Base-by-base conservation (phyloP, 352 stramenopile genomes). In the Pythium biforme region DNA sequence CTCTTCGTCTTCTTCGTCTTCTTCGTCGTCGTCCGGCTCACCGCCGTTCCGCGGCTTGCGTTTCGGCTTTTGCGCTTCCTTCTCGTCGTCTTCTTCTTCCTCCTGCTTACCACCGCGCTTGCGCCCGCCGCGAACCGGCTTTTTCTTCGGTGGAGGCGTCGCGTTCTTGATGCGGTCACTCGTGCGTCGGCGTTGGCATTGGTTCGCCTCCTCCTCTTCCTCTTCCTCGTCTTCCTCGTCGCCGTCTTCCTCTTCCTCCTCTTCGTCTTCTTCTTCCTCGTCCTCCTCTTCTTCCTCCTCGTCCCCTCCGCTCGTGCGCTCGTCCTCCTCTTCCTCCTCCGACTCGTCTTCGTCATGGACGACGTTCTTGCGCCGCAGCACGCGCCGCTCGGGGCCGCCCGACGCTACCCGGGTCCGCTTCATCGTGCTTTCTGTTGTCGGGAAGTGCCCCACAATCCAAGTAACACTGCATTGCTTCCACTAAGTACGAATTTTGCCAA, bases 361-460 rank as follows among this genome's bases (percentile, higher is more conserved):
- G 31, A 93, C 62, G 59, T 91, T 93, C 59, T 89, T 90, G 26
- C 84, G 80, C 8, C 84, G 78, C 62, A 90, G 63, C 57, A 69
- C 72, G 49, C 80, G 83, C 46, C 76, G 81, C 66, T 74, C 66
- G 60, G 76, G 60, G 20, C 69, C 69, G 62, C 75, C 58, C 41
- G 74, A 68, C 49, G 76, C 64, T 14, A 77, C 64, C 12, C 83
- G 73, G 58, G 75, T 76, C 26, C 83, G 81, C 77, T 88, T 90
- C 60, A 67, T 67, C 20, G n/a, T 22, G 37, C 25, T 41, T 8
- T 40, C 6, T 4, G 40, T 11, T 25, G 11, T 29, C 27, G 33
- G 4, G 40, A 47, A 48, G 23, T 45, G 27, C 23, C 31, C 27
- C 11, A 45, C 17, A 17, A 37, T 22, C 19, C 37, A 39, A 5